A percentile compares a stretch with the other conserved stretches of the same genome.
phyloP scores from a whole-genome alignment of 202 grass and related monocot species.

The Cymbopogon flexuosus region DNA sequence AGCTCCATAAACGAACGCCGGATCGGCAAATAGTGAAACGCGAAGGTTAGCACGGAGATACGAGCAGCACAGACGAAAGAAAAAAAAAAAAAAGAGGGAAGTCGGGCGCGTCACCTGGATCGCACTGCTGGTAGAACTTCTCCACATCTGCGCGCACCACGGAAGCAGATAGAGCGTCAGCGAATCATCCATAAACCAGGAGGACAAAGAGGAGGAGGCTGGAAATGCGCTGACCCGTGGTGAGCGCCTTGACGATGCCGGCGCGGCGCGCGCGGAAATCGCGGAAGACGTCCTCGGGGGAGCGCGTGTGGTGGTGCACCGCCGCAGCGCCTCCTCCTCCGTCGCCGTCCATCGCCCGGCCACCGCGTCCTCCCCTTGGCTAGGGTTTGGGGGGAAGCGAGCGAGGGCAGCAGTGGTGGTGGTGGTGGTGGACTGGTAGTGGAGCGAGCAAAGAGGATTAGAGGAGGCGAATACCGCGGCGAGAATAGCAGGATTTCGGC shows the following conservation, averaged over 20 bases:
- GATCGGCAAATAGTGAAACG: not conserved
- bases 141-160: constrained; percentile 59
- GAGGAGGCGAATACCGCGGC: not conserved
- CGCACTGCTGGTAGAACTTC: constrained; percentile 64
- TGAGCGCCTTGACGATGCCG: constrained; percentile 77
- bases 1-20: not conserved
- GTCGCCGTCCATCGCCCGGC: constrained; percentile 41
- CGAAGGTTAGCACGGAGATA: not conserved
- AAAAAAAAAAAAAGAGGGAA: not conserved
- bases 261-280: constrained; percentile 72
- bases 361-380: not conserved
- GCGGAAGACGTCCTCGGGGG: constrained; percentile 68
- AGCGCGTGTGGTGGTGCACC: constrained; percentile 55
- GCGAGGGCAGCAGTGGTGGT: not conserved
- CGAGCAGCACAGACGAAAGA: not conserved
- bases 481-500: not conserved
- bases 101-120: constrained; percentile 50
- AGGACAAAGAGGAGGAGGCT: not conserved
- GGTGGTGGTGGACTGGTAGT: constrained; percentile 16
- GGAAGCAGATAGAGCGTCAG: constrained; percentile 17
- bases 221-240: constrained; percentile 52
- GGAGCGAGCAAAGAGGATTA: constrained; percentile 32
- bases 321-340: constrained; percentile 11
- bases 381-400: constrained; percentile 41
- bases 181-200: not conserved